phyloP scores from a whole-genome alignment of 805 yeast species.

The Spathaspora passalidarum region DNA sequence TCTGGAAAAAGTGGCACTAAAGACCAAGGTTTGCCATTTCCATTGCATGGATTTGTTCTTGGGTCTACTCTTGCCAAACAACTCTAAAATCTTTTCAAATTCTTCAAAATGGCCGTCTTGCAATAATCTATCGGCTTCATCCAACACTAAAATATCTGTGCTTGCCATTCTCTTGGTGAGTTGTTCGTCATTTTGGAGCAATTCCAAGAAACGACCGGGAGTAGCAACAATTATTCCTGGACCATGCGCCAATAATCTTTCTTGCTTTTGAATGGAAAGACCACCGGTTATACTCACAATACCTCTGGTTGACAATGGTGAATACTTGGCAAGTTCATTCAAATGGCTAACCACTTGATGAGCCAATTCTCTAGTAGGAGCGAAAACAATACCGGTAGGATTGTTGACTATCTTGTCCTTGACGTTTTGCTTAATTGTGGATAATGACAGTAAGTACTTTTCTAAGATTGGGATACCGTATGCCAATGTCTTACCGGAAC shows the following conservation, averaged over 20 bases:
- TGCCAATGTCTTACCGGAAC: slow-evolving; percentile 96
- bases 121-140: slow-evolving; percentile 92
- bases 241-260: slow-evolving; percentile 66
- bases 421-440: slow-evolving; percentile 12
- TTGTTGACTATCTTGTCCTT: slow-evolving; percentile 22
- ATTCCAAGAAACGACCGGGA: slow-evolving; percentile 88
- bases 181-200: slow-evolving; percentile 61
- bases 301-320: slow-evolving; percentile 52
- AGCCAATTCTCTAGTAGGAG: slow-evolving; percentile 96
- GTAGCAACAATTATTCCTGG: slow-evolving; percentile 90
- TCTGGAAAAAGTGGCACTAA: slow-evolving; percentile 88
- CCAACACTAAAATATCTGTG: slow-evolving; percentile 62
- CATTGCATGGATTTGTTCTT: slow-evolving; percentile 30
- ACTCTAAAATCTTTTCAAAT: slow-evolving; percentile 70
- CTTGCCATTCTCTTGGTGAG: slow-evolving; percentile 39
- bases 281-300: slow-evolving; percentile 91
- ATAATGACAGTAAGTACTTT: slow-evolving; percentile 38
- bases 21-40: slow-evolving; percentile 82
- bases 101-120: slow-evolving; percentile 98
- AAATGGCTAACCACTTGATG: slow-evolving; percentile 88
- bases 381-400: slow-evolving; percentile 78
- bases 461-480: slow-evolving; percentile 92
- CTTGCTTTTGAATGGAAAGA: slow-evolving; percentile 88
- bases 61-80: slow-evolving; percentile 52
- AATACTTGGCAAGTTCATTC: slow-evolving; percentile 48